Percentiles rank a stretch among this genome's conserved stretches.
phyloP scores from a whole-genome alignment of 2,329 filamentous ascomycete species.

The Cordyceps cateniannulata region DNA sequence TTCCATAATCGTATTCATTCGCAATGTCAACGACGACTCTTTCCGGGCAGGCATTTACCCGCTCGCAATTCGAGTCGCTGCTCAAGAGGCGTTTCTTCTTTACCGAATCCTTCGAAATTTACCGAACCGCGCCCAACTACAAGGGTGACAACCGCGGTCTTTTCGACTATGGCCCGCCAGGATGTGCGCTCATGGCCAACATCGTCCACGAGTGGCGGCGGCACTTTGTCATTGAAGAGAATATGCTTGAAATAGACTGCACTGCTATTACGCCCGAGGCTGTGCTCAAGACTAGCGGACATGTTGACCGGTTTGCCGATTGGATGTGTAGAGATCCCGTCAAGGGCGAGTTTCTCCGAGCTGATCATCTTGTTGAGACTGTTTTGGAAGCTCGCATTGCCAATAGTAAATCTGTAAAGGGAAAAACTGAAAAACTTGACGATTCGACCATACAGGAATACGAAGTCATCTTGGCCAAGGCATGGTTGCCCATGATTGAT shows the following conservation, averaged over 20 bases:
- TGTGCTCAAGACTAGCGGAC: slow-evolving; percentile 62
- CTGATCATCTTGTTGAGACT: slow-evolving; percentile 62
- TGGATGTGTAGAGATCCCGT: slow-evolving; percentile 68
- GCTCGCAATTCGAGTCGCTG: slow-evolving; percentile 54
- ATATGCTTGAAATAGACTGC: slow-evolving; percentile 53
- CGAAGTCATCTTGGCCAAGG: slow-evolving; percentile 57
- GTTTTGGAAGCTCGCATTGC: slow-evolving; percentile 57
- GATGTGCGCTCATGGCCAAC: slow-evolving; percentile 14
- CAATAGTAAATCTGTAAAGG: slow-evolving; percentile 24
- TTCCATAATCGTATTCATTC: background rate
- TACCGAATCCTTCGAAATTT: slow-evolving; percentile 64
- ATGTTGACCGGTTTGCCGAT: slow-evolving; percentile 66
- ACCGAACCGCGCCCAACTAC: slow-evolving; percentile 25
- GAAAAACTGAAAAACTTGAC: slow-evolving; percentile 55
- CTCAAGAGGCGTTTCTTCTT: slow-evolving; percentile 59
- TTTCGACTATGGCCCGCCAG: slow-evolving; percentile 16
- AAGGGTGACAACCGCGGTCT: slow-evolving; percentile 15
- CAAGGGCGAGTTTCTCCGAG: slow-evolving; percentile 62
- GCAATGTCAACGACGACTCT: background rate
- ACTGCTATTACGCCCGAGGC: slow-evolving; percentile 64
- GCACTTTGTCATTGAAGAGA: slow-evolving; percentile 16
- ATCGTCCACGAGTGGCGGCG: slow-evolving; percentile 15
- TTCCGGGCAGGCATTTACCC: slow-evolving; percentile 40
- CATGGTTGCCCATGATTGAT: slow-evolving; percentile 5
- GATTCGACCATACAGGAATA: slow-evolving; percentile 57